phyloP scores from a whole-genome alignment of 306 rosid genomes.

The Elaeagnus macrophylla region DNA sequence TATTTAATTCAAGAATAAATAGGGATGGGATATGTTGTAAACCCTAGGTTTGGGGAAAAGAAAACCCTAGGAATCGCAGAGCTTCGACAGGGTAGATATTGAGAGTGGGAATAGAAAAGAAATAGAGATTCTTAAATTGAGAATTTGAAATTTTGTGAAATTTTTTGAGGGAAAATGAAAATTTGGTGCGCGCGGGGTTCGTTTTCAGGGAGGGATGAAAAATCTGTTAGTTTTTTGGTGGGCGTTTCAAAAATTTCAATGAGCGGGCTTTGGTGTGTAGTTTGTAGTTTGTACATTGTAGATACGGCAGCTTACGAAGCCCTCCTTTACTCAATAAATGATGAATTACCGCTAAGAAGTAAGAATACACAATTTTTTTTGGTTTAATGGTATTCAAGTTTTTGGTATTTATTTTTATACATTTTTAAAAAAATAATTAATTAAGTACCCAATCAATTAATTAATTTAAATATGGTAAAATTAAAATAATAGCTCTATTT shows the following conservation, averaged over 20 bases:
- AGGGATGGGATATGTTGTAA: constrained; percentile 5
- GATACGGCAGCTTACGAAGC: too few species aligned
- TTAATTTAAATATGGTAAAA: too few species aligned
- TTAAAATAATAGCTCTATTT: too few species aligned
- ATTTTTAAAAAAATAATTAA: too few species aligned
- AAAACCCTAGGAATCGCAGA: constrained; percentile 31
- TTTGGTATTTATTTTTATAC: too few species aligned
- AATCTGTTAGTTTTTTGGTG: constrained; percentile 3
- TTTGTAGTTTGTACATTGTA: neutral
- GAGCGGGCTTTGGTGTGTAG: neutral
- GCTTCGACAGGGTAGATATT: neutral
- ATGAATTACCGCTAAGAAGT: too few species aligned
- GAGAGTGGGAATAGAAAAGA: neutral
- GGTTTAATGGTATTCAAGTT: too few species aligned
- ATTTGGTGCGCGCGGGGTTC: neutral
- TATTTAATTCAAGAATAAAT: neutral
- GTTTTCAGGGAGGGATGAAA: constrained; percentile 5
- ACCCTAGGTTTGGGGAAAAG: constrained; percentile 25
- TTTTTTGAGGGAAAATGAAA: neutral
- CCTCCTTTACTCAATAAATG: too few species aligned
- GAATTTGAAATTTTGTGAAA: neutral
- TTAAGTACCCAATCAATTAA: too few species aligned
- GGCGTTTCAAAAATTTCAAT: constrained; percentile 11
- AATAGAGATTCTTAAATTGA: constrained; percentile 2
- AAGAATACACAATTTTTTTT: too few species aligned